phyloP scores from a whole-genome alignment of 306 rosid species.

The Pyrus bretschneideri region DNA sequence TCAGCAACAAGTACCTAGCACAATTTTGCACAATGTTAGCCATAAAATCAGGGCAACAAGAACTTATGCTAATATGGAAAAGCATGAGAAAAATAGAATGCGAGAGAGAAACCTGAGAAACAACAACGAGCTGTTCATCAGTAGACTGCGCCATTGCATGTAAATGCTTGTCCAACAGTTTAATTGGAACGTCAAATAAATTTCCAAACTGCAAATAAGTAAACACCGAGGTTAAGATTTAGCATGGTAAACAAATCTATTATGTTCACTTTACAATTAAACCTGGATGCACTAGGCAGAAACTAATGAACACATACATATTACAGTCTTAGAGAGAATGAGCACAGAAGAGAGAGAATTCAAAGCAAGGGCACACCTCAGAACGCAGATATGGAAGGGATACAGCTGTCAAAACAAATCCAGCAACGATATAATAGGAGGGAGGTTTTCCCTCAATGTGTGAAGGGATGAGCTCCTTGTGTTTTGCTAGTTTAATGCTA shows the following conservation, averaged over 20 bases:
- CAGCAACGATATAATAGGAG: constrained; percentile 72
- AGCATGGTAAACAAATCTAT: not conserved
- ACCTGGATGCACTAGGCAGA: not conserved
- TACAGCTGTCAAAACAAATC: constrained; percentile 64
- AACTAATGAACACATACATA: not conserved
- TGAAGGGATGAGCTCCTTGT: constrained; percentile 71
- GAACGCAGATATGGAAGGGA: constrained; percentile 81
- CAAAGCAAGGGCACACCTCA: constrained; percentile 43
- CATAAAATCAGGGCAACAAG: not conserved
- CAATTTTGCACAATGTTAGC: constrained; percentile 12
- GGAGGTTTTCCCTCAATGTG: constrained; percentile 80
- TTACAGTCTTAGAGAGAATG: not conserved
- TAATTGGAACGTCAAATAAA: constrained; percentile 60
- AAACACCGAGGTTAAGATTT: not conserved
- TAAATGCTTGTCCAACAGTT: constrained; percentile 73
- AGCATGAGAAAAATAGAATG: not conserved
- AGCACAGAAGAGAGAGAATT: not conserved
- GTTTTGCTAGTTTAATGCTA: constrained; percentile 48
- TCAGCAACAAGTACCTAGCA: constrained; percentile 81
- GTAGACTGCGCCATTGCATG: constrained; percentile 65
- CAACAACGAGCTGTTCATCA: constrained; percentile 67
- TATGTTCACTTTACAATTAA: not conserved
- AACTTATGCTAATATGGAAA: not conserved
- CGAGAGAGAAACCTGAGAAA: constrained; percentile 55
- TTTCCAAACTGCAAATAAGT: constrained; percentile 55